Base-by-base conservation (phyloP, 495 filamentous ascomycete genomes). In the Penicillium alfredii region DNA sequence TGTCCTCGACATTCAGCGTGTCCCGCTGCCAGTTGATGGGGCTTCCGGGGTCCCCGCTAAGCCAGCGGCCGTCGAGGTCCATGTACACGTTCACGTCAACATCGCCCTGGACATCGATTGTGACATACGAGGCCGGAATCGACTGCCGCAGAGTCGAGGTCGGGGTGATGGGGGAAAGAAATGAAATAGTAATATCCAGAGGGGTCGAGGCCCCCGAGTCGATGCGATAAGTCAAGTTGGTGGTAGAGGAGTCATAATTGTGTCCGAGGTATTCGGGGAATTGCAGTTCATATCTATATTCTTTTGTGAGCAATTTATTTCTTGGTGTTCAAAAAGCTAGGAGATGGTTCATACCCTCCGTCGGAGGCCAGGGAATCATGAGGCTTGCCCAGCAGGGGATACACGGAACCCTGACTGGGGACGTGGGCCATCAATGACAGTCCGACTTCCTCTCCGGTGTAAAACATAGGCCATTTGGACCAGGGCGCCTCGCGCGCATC, bases 391-490 rank as follows among this genome's bases (percentile, higher is more conserved):
- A 97, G 64, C 21, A 97, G 66, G 16, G 90, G 88, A 56, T 88
- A 97, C n/a, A 92, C 81, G 6, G 70, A 74, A 30, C 71, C 72
- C 8, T 78, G 69, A 15, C 75, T 73, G 4, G 86, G 82, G 2
- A 94, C 69, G 17, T 81, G 76, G 26, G 85, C 88, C 55, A 95
- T 74, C 40, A 93, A 60, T 0, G 80, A 80, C 42, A 95, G 82
- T 10, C 90, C 90, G 40, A 94, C 58, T 71, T 89, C 77, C 53
- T 82, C 73, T 12, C 90, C 88, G 9, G 86, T 93, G 71, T 82
- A 97, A 57, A 97, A 97, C 44, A 94, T 93, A 17, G 89, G 90
- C 89, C 90, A 97, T 56, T 78, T 77, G 21, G 77, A 73, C 89
- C 90, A 97, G n/a, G 90, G 90, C 12, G 67, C 69, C 9, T 83